Conservation (phyloP, 1,284 basidiomycete genomes). For the Mycena citricolor region DNA sequence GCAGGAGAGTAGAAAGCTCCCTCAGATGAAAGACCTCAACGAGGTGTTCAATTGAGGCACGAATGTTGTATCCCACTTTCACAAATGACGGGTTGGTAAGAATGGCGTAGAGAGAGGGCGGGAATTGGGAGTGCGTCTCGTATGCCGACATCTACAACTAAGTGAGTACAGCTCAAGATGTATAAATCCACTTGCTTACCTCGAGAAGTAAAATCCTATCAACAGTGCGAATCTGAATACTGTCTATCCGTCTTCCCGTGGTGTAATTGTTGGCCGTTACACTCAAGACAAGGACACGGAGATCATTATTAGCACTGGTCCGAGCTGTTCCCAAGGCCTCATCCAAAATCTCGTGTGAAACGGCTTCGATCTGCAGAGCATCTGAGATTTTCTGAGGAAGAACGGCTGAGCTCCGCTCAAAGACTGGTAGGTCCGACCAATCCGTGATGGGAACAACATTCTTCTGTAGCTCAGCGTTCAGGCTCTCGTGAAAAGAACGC, state of each 20-base stretch:
- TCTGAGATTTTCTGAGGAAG: not conserved
- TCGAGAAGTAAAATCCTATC: constrained; percentile 2
- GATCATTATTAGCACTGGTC: not conserved
- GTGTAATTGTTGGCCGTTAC: not conserved
- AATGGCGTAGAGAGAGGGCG: constrained; percentile 8
- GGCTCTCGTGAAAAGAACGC: constrained; percentile 9
- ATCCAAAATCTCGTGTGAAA: constrained; percentile 1
- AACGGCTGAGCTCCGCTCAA: not conserved
- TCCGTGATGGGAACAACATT: constrained; percentile 9
- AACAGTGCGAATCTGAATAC: constrained; percentile 13
- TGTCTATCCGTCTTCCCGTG: not conserved
- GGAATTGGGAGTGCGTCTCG: not conserved
- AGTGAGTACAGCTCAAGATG: not conserved
- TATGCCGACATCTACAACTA: constrained; percentile 2
- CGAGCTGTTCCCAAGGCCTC: not conserved
- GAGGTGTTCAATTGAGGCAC: not conserved
- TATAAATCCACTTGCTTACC: not conserved
- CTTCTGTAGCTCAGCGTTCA: not conserved
- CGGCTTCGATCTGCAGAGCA: constrained; percentile 10
- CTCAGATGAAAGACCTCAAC: not conserved
- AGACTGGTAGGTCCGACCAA: constrained; percentile 13
- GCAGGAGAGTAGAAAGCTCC: not conserved
- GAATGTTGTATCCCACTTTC: constrained; percentile 8
- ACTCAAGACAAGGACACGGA: constrained; percentile 3
- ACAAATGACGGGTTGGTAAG: constrained; percentile 12